A percentile compares a stretch with the other conserved stretches of the same genome.
Evolutionary conservation across 139 green algal species (phyloP).

Genomic region (Micractinium conductrix): DNA sequence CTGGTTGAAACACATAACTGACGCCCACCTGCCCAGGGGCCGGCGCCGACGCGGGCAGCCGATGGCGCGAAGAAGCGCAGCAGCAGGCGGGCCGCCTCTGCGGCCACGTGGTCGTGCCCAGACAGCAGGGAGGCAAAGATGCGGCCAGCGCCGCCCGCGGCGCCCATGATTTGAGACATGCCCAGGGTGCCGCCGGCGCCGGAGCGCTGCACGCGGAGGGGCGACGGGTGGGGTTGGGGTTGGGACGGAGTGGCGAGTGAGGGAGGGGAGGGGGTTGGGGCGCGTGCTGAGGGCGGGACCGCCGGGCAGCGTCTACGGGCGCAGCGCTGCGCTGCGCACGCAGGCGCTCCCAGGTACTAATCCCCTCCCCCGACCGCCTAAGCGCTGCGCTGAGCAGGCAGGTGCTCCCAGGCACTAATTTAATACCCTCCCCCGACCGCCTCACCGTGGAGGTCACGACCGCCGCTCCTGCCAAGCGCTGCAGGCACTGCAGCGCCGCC

Average conservation of each 20-base stretch:
- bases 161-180: conserved; percentile 33
- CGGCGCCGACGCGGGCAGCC: conserved; percentile 51
- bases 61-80: conserved; percentile 74
- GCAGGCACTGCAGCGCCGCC: conserved; percentile 76
- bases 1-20: too few relatives aligned
- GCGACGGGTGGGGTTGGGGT: not conserved
- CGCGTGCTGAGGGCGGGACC: too few relatives aligned
- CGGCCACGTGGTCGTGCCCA: conserved; percentile 68
- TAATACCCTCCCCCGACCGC: too few relatives aligned
- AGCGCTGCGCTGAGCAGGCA: too few relatives aligned
- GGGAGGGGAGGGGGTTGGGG: not conserved
- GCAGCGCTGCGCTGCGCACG: too few relatives aligned
- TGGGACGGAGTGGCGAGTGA: not conserved
- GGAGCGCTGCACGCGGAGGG: not conserved
- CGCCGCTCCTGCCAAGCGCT: conserved; percentile 58
- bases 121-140: conserved; percentile 69
- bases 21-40: conserved; percentile 36
- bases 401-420: too few relatives aligned
- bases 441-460: conserved; percentile 1
- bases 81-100: conserved; percentile 80
- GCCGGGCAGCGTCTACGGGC: too few relatives aligned
- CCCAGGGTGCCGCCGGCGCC: not conserved
- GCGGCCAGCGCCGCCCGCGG: conserved; percentile 35
- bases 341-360: too few relatives aligned
- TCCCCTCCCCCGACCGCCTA: too few relatives aligned